phyloP scores from a whole-genome alignment of 257 asterid genomes.

The Perilla frutescens region DNA sequence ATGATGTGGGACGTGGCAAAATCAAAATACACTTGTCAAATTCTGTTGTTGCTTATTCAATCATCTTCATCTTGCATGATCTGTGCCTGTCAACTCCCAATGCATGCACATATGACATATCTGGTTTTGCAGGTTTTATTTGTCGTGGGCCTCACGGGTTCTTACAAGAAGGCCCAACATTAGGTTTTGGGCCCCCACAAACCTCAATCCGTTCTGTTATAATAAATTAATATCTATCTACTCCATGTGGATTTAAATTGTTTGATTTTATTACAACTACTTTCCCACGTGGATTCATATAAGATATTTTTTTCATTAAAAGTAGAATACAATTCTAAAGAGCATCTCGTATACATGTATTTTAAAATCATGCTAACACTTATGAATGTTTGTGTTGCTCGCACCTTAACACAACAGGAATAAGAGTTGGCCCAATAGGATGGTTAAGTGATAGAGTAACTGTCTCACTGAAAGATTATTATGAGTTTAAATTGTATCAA shows the following conservation, averaged over 20 bases:
- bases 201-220: not conserved
- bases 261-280: not conserved
- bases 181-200: not conserved
- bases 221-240: not conserved
- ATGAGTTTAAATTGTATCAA: too few species aligned
- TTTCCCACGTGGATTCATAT: not conserved
- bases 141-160: not conserved
- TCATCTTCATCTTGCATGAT: not conserved
- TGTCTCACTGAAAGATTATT: too few species aligned
- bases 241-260: not conserved
- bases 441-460: too few species aligned
- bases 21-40: conserved; percentile 19
- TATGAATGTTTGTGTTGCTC: too few species aligned
- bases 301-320: conserved; percentile 2
- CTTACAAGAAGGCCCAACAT: not conserved
- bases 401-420: too few species aligned
- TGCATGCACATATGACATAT: too few species aligned
- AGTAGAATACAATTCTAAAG: not conserved
- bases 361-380: not conserved
- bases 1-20: conserved; percentile 13
- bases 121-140: not conserved
- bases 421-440: too few species aligned
- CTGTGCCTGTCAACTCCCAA: too few species aligned
- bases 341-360: not conserved
- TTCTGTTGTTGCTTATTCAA: conserved; percentile 14